Evolutionary conservation across 371 early-diverging fungal species (phyloP).

Genomic region (Syncephalastrum monosporum): DNA sequence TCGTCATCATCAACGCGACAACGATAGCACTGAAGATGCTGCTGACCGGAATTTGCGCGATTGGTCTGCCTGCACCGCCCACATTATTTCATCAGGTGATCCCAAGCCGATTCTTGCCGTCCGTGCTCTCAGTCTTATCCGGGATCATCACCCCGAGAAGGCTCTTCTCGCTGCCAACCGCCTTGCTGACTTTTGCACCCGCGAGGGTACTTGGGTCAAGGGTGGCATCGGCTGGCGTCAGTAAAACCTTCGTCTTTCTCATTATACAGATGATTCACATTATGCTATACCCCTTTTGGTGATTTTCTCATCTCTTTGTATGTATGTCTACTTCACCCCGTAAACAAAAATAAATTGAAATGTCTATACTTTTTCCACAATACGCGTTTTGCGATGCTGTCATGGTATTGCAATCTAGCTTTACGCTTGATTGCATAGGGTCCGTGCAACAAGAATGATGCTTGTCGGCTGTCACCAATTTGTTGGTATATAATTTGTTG

Average conservation of each 20-base stretch:
- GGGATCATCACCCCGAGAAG: slow-evolving; percentile 1
- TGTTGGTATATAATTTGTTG: too few relatives aligned
- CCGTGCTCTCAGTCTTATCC: slow-evolving; percentile 17
- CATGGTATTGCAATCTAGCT: too few relatives aligned
- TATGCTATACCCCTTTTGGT: too few relatives aligned
- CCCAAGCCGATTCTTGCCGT: slow-evolving; percentile 30
- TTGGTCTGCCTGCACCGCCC: slow-evolving; percentile 22
- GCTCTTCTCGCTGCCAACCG: slow-evolving; percentile 23
- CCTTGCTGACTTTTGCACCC: slow-evolving; percentile 21
- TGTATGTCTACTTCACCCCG: too few relatives aligned
- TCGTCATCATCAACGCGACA: slow-evolving; percentile 2
- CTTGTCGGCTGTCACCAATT: not conserved
- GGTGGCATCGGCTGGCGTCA: slow-evolving; percentile 26
- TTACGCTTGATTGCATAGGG: too few relatives aligned
- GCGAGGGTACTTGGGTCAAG: slow-evolving; percentile 31
- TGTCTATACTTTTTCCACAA: too few relatives aligned
- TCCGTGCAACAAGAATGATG: too few relatives aligned
- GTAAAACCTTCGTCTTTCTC: not conserved
- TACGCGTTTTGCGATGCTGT: too few relatives aligned
- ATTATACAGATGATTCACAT: too few relatives aligned
- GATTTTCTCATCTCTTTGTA: too few relatives aligned
- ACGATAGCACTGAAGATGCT: slow-evolving; percentile 3
- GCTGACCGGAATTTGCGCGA: not conserved
- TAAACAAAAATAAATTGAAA: too few relatives aligned
- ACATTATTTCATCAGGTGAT: slow-evolving; percentile 26